phyloP scores from a whole-genome alignment of 2,329 filamentous ascomycete genomes.

The Phyllosticta capitalensis region DNA sequence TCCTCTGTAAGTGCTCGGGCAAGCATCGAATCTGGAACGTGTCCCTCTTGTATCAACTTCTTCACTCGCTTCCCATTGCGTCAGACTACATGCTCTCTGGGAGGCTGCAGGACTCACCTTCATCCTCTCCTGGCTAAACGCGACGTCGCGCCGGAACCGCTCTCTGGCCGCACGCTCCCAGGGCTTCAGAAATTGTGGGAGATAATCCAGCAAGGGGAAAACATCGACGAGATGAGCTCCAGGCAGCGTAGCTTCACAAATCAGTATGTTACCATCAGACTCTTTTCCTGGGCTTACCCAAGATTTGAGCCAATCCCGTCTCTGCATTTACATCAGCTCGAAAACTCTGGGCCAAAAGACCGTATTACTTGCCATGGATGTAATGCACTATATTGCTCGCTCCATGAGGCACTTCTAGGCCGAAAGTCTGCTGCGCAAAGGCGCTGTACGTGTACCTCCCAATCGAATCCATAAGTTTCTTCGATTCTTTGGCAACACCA shows the following conservation, averaged over 20 bases:
- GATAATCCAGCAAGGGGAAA: neutral
- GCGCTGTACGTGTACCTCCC: neutral
- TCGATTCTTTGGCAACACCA: neutral
- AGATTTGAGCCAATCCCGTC: neutral
- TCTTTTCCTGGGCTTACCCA: neutral
- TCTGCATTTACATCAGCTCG: neutral
- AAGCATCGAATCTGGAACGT: neutral
- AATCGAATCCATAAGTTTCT: neutral
- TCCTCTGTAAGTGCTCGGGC: slow-evolving; percentile 1
- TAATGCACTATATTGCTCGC: neutral
- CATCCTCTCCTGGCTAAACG: neutral
- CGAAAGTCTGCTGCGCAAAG: slow-evolving; percentile 1
- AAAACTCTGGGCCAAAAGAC: neutral
- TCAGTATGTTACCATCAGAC: too few relatives aligned
- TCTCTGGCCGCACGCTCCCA: neutral
- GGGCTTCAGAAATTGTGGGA: neutral
- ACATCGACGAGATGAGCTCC: neutral
- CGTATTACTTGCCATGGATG: neutral
- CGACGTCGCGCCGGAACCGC: neutral
- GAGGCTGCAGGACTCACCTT: neutral
- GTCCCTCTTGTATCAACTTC: neutral
- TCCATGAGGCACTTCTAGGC: neutral
- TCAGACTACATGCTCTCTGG: neutral
- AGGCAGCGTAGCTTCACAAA: neutral
- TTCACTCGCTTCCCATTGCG: neutral